These are phyloP conservation scores for Fraxinus ornus DNA, from an alignment of 305 asterid genomes.

Conservation along the genomic window DNA sequence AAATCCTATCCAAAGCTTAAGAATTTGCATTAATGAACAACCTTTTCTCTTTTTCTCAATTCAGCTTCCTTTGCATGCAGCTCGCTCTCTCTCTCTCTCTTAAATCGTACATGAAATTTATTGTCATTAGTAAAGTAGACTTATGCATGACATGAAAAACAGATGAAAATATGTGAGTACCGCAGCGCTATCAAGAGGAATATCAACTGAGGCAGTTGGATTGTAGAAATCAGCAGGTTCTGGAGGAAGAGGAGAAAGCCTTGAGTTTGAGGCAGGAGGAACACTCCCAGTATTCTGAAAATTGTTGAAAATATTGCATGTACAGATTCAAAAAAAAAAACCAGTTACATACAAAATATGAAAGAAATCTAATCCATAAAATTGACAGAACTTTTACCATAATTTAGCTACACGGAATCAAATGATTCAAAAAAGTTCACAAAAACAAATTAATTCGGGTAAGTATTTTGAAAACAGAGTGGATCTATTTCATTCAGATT, in stretches of 20 bases:
- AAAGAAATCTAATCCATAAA: neutral
- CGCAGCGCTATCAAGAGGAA: constrained; percentile 74
- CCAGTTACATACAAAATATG: neutral
- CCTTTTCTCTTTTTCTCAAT: constrained; percentile 88
- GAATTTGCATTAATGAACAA: constrained; percentile 9
- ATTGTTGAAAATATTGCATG: constrained; percentile 7
- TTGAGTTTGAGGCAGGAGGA: constrained; percentile 80
- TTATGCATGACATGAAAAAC: neutral
- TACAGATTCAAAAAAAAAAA: neutral
- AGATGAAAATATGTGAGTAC: constrained; percentile 39
- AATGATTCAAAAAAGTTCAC: neutral
- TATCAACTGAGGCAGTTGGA: constrained; percentile 76
- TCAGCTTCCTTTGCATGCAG: constrained; percentile 96
- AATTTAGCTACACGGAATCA: neutral
- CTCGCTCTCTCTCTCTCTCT: constrained; percentile 90
- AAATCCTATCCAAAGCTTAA: constrained; percentile 4
- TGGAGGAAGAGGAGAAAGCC: constrained; percentile 94
- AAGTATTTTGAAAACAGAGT: neutral
- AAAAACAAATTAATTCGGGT: neutral
- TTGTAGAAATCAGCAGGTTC: constrained; percentile 95
- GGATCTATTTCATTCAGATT: constrained; percentile 1
- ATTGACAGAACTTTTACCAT: neutral
- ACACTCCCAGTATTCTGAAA: constrained; percentile 63
- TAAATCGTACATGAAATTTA: constrained; percentile 57
- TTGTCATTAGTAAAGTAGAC: constrained; percentile 24